A percentile compares a stretch with the other conserved stretches of the same genome.
Evolutionary conservation across 805 yeast genomes (phyloP).

Genomic region (Brettanomyces nanus): DNA sequence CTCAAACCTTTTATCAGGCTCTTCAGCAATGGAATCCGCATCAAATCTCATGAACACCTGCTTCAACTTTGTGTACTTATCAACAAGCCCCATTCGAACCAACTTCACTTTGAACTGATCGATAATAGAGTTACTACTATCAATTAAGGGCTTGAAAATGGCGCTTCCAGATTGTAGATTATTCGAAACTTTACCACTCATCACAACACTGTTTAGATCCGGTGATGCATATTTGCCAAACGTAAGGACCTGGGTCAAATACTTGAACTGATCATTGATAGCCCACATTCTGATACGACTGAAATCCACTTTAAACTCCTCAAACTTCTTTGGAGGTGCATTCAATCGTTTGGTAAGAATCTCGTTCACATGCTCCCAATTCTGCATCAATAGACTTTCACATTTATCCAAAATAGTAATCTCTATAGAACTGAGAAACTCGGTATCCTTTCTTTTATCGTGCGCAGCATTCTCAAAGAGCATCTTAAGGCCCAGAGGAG

Average conservation of each 20-base stretch:
- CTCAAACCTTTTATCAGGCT: constrained; percentile 78
- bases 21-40: constrained; percentile 44
- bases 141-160: constrained; percentile 41
- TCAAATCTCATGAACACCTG: constrained; percentile 71
- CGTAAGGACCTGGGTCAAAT: constrained; percentile 69
- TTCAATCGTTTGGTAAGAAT: constrained; percentile 63
- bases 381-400: constrained; percentile 83
- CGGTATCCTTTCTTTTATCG: constrained; percentile 44
- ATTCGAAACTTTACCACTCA: constrained; percentile 32
- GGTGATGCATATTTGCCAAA: constrained; percentile 78
- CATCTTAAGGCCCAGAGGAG: constrained; percentile 83
- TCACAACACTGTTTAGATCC: constrained; percentile 56
- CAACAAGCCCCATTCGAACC: constrained; percentile 22
- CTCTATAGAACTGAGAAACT: constrained; percentile 86
- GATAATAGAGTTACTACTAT: constrained; percentile 45
- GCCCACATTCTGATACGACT: constrained; percentile 89
- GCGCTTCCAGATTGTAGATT: constrained; percentile 52
- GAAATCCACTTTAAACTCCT: constrained; percentile 67
- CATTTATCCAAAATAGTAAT: constrained; percentile 71
- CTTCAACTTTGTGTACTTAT: constrained; percentile 39
- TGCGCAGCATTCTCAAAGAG: constrained; percentile 44
- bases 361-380: constrained; percentile 76
- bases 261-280: constrained; percentile 69
- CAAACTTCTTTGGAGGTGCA: constrained; percentile 63
- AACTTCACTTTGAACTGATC: constrained; percentile 44